Percentiles rank a stretch among this genome's conserved stretches.
These are phyloP conservation scores for Cladobotryum mycophilum DNA, from an alignment of 2,329 filamentous ascomycete genomes.

Conservation along the genomic window DNA sequence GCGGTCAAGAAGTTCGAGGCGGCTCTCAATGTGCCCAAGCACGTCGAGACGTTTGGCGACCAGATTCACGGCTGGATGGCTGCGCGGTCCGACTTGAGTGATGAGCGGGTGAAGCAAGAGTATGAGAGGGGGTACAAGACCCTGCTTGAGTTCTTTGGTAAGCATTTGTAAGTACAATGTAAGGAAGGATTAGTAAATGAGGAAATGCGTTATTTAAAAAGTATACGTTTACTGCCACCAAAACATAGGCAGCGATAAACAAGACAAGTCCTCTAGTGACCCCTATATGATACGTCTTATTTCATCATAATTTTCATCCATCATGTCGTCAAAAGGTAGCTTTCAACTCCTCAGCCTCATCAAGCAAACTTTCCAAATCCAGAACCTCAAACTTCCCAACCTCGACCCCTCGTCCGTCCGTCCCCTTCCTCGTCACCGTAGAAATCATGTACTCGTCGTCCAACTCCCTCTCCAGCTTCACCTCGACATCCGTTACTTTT, in stretches of 20 bases:
- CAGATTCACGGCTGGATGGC: slow-evolving; percentile 73
- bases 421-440: slow-evolving; percentile 41
- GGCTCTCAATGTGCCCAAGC: slow-evolving; percentile 47
- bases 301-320: neutral
- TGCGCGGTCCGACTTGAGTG: slow-evolving; percentile 53
- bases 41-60: slow-evolving; percentile 59
- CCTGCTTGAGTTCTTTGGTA: slow-evolving; percentile 50
- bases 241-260: neutral
- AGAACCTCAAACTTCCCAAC: slow-evolving; percentile 38
- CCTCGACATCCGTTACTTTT: slow-evolving; percentile 28
- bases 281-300: neutral
- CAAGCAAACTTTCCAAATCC: slow-evolving; percentile 39
- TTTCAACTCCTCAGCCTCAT: slow-evolving; percentile 32
- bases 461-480: slow-evolving; percentile 33
- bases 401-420: slow-evolving; percentile 27
- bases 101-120: slow-evolving; percentile 53
- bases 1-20: slow-evolving; percentile 51
- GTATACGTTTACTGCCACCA: too few relatives aligned
- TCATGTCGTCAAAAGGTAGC: neutral
- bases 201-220: neutral
- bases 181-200: too few relatives aligned
- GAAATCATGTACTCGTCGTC: slow-evolving; percentile 51
- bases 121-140: slow-evolving; percentile 57
- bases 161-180: slow-evolving; percentile 34
- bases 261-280: too few relatives aligned